Evolutionary conservation across 768 basidiomycete species (phyloP).

Genomic region (Amanita muscaria): DNA sequence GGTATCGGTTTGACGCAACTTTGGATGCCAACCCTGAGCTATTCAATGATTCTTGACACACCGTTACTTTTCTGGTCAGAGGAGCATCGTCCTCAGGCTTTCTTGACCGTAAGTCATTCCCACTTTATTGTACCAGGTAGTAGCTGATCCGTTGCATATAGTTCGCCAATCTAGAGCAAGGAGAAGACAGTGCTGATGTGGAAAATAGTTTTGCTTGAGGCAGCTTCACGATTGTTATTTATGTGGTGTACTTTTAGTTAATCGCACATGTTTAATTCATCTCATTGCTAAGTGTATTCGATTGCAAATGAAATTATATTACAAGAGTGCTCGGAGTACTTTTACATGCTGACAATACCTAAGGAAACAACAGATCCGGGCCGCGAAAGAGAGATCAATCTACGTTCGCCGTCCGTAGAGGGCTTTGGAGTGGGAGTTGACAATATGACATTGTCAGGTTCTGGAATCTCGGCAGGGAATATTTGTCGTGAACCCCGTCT

Average conservation of each 20-base stretch:
- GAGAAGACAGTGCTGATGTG: slow-evolving; percentile 91
- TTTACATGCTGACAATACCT: slow-evolving; percentile 35
- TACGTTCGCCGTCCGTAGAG: slow-evolving; percentile 22
- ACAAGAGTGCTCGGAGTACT: slow-evolving; percentile 2
- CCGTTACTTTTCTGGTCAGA: slow-evolving; percentile 95
- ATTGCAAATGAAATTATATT: slow-evolving; percentile 5
- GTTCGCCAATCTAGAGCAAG: slow-evolving; percentile 87
- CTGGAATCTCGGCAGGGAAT: slow-evolving; percentile 22
- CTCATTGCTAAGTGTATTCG: no score
- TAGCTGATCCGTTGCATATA: slow-evolving; percentile 20
- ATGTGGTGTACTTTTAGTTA: not conserved
- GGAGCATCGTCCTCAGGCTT: slow-evolving; percentile 89
- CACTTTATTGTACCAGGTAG: not conserved
- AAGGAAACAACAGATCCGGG: slow-evolving; percentile 48
- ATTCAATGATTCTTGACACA: slow-evolving; percentile 83
- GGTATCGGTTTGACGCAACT: slow-evolving; percentile 88
- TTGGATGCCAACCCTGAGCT: slow-evolving; percentile 77
- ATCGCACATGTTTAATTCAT: no score
- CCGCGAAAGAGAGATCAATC: slow-evolving; percentile 33
- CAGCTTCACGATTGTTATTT: not conserved
- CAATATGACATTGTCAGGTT: slow-evolving; percentile 15
- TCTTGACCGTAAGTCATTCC: slow-evolving; percentile 73
- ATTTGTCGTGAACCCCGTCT: slow-evolving; percentile 49
- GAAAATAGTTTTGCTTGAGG: slow-evolving; percentile 86
- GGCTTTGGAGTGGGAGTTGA: slow-evolving; percentile 13